Percentiles rank a stretch among this genome's conserved stretches.
Evolutionary conservation across 176 grass and related monocot genomes (phyloP).

Genomic region (Paspalum notatum): DNA sequence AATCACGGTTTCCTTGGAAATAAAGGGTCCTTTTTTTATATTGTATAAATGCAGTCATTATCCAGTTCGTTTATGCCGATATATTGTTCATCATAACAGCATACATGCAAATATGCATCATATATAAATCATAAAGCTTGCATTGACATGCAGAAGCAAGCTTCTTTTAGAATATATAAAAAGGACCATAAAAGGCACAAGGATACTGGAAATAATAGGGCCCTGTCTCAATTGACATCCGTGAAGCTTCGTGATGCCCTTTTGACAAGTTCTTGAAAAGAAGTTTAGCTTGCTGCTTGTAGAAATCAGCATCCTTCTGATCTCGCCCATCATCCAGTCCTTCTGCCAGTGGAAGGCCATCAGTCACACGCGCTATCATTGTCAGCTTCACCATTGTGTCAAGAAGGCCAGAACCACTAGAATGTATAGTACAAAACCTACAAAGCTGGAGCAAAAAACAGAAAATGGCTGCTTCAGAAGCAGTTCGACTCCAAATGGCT

Average conservation of each 20-base stretch:
- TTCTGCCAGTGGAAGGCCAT: slow-evolving; percentile 91
- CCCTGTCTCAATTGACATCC: slow-evolving; percentile 98
- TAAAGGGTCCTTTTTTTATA: neutral
- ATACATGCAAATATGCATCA: neutral
- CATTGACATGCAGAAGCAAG: neutral
- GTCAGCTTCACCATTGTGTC: slow-evolving; percentile 94
- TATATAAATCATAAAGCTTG: slow-evolving; percentile 7
- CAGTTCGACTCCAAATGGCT: slow-evolving; percentile 4
- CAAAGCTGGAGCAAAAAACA: slow-evolving; percentile 26
- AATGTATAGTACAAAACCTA: slow-evolving; percentile 20
- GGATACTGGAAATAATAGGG: slow-evolving; percentile 96
- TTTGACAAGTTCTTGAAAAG: slow-evolving; percentile 96
- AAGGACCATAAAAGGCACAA: slow-evolving; percentile 16
- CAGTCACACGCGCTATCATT: slow-evolving; percentile 95
- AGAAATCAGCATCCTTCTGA: slow-evolving; percentile 86
- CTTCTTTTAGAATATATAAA: neutral
- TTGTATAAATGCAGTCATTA: neutral
- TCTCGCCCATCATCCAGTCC: slow-evolving; percentile 89
- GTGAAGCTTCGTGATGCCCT: slow-evolving; percentile 86
- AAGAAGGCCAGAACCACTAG: slow-evolving; percentile 35
- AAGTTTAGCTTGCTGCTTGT: slow-evolving; percentile 99
- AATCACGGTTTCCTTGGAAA: neutral
- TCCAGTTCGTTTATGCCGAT: neutral
- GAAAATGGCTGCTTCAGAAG: neutral
- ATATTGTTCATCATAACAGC: neutral